Conservation (phyloP, 768 basidiomycete genomes). For the Lanmaoa rubissima region DNA sequence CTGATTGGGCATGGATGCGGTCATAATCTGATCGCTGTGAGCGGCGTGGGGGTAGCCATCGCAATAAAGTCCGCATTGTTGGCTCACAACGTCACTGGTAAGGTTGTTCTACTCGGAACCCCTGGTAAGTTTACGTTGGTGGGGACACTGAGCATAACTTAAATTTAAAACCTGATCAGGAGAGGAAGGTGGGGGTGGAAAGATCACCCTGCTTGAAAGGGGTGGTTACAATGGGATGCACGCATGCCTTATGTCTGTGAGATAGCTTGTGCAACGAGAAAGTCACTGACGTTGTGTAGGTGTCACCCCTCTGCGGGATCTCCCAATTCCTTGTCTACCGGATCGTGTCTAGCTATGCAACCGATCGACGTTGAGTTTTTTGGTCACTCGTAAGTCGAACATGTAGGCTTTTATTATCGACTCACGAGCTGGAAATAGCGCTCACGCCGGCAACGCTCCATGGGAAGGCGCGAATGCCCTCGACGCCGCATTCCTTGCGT, state of each 20-base stretch:
- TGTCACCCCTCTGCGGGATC: conserved; percentile 69
- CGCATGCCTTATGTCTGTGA: conserved; percentile 65
- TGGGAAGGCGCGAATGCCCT: conserved; percentile 88
- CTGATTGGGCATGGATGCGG: conserved; percentile 67
- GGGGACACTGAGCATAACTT: neutral
- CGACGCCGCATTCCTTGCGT: conserved; percentile 85
- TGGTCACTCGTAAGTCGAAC: conserved; percentile 59
- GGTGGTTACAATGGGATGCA: conserved; percentile 84
- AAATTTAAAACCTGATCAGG: conserved; percentile 39
- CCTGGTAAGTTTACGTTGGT: conserved; percentile 46
- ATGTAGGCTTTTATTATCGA: neutral
- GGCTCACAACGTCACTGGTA: conserved; percentile 61
- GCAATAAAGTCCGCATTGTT: conserved; percentile 69
- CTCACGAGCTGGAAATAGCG: conserved; percentile 39
- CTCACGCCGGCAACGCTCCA: conserved; percentile 77
- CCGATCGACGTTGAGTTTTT: conserved; percentile 66
- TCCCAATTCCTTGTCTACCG: conserved; percentile 47
- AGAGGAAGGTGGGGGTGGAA: conserved; percentile 79
- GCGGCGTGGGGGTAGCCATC: conserved; percentile 72
- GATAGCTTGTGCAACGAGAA: conserved; percentile 5
- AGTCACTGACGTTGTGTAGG: conserved; percentile 41
- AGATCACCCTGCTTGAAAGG: conserved; percentile 66
- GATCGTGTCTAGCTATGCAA: conserved; percentile 62
- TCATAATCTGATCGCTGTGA: conserved; percentile 80
- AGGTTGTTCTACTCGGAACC: conserved; percentile 72